Conservation (phyloP, 257 asterid species). For the Ballota nigra region DNA sequence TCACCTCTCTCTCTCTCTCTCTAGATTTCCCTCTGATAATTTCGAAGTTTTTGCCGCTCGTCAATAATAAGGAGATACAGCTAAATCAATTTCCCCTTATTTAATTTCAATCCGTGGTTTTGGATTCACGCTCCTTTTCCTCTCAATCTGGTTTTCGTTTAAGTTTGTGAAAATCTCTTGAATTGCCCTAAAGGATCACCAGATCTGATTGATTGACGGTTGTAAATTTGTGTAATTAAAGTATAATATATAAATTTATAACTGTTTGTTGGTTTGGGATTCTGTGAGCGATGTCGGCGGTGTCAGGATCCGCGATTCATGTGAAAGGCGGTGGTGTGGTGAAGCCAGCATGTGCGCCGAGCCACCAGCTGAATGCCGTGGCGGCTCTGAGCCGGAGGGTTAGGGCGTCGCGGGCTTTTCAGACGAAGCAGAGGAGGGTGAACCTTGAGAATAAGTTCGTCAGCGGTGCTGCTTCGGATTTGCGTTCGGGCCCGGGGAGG, state of each 20-base stretch:
- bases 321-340: constrained; percentile 35
- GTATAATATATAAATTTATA: background rate
- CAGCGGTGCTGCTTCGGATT: constrained; percentile 27
- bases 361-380: constrained; percentile 76
- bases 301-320: constrained; percentile 49
- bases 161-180: background rate
- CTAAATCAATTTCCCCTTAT: background rate
- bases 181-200: constrained; percentile 1
- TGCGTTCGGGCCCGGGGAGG: constrained; percentile 43
- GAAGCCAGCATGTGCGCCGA: constrained; percentile 45
- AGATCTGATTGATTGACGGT: constrained; percentile 28
- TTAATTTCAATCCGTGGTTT: background rate
- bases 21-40: background rate
- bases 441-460: constrained; percentile 43
- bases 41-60: constrained; percentile 24
- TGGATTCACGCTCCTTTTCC: constrained; percentile 8
- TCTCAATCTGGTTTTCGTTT: background rate
- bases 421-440: constrained; percentile 31
- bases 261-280: constrained; percentile 6
- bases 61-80: constrained; percentile 22
- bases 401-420: constrained; percentile 37
- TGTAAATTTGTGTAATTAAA: constrained; percentile 9
- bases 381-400: constrained; percentile 56
- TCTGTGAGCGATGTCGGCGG: constrained; percentile 57
- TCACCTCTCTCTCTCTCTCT: background rate